Percentiles rank a stretch among this genome's conserved stretches.
Conservation (phyloP, 208 protist genomes). For the Trichomonas vaginalis region DNA sequence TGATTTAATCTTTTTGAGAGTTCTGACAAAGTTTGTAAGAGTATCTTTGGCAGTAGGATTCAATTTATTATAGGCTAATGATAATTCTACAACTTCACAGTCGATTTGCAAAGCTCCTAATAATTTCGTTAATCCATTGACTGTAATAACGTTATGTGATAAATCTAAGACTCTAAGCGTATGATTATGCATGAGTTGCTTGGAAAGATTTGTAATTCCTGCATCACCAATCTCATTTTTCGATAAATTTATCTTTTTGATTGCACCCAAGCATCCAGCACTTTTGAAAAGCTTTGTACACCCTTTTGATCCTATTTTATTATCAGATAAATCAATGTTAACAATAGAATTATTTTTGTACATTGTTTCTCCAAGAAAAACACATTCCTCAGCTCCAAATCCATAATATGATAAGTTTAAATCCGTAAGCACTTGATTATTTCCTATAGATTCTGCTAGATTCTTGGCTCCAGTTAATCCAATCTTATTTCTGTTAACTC, state of each 20-base stretch:
- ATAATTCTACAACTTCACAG: too few relatives aligned
- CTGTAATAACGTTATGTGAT: too few relatives aligned
- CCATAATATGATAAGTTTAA: background rate
- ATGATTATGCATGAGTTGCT: too few relatives aligned
- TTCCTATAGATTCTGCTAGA: background rate
- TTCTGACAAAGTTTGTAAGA: too few relatives aligned
- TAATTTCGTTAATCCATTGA: too few relatives aligned
- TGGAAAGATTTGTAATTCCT: background rate
- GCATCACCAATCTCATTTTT: background rate
- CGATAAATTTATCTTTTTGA: background rate
- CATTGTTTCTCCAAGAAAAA: background rate
- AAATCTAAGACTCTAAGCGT: too few relatives aligned
- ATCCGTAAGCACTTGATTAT: background rate
- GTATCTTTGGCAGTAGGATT: too few relatives aligned
- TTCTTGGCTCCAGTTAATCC: background rate
- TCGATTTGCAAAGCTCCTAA: too few relatives aligned
- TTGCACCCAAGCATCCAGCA: background rate
- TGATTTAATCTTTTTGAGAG: too few relatives aligned
- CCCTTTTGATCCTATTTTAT: background rate
- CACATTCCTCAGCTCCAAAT: background rate
- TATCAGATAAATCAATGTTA: background rate
- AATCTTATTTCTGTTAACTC: background rate
- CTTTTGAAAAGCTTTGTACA: background rate
- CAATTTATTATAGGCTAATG: too few relatives aligned
- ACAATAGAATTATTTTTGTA: background rate